Evolutionary conservation across 1,284 basidiomycete genomes (phyloP), one percentile per base, ranked within the genome.

Genomic region (Mycena citricolor): DNA sequence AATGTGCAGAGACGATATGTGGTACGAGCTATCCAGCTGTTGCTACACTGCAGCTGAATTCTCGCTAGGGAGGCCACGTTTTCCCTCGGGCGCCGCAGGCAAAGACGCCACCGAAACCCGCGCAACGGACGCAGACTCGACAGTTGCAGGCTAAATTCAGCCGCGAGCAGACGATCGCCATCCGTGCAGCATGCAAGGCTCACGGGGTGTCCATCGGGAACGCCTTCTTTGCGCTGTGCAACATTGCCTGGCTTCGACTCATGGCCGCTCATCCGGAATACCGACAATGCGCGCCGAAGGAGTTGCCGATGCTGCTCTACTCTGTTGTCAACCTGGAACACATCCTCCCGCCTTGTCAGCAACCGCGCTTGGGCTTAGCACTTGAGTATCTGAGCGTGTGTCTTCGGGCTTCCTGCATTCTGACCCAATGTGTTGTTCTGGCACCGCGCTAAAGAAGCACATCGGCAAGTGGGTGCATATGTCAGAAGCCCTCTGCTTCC

Each of bases 281-380:
- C 33, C n/a, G 14, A 10, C n/a, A n/a, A n/a, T n/a, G n/a, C n/a
- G 40, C 38, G 8, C 37, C 45, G 6, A 42, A 43, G 28, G 22
- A 17, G 13, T 39, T 51, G 11, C 49, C 49, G 10, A 42, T 39
- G 33, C 38, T 51, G 28, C 41, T 51, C 44, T 51, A 51, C 45
- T 47, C 49, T 13, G 45, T 46, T 0, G 32, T 51, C 39, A 34
- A 16, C 14, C 17, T 51, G 14, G 45, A 42, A 4, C 32, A 39
- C 6, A 32, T 34, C 39, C 39, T 51, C 20, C 8, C 29, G 10
- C 38, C 42, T 14, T 19, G 11, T 33, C 49, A 2, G 32, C 39
- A 14, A 12, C 47, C n/a, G n/a, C n/a, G n/a, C n/a, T n/a, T n/a
- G n/a, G 28, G 37, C 8, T 39, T 52, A 14, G 49, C 42, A 11